Evolutionary conservation across 1,284 basidiomycete genomes (phyloP), one percentile per base, ranked within the genome.

Genomic region (Fistulinella cinereoalba): DNA sequence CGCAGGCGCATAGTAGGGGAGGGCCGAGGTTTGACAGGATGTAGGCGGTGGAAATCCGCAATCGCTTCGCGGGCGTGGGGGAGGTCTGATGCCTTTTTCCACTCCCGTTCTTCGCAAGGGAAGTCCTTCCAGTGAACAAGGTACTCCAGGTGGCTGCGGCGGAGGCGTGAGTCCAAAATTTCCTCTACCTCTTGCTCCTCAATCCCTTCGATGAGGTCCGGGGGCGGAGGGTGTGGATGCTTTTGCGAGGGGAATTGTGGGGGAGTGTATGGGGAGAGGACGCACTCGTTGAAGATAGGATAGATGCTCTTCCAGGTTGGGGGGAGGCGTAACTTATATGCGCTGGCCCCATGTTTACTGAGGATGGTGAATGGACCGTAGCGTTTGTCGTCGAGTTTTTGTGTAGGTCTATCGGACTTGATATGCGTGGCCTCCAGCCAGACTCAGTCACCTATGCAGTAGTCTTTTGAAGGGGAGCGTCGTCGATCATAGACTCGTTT

Each of bases 301-400:
- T 60, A 47, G 1, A 61, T 49, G 6, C 34, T 9, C 2, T 39
- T 37, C 54, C 56, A 57, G 0, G 44, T 47, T 0, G 2, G 0
- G 0, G 55, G 56, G 0, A 65, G 37, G 1, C 22, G 10, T 0
- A 64, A 29, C n/a, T 49, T 44, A 16, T 41, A 62, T 0, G 54
- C 47, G 3, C 44, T 37, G 1, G 33, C 19, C 0, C 58, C 55
- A 15, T 56, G 46, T 13, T 56, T 56, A 10, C 42, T 39, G 0
- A 61, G 22, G 4, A 62, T 52, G 1, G 42, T 43, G 22, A 63
- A 63, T 0, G 50, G 58, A 1, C 56, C 50, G n/a, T 46, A 56
- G 25, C 19, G 19, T 3, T 46, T 46, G 8, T 54, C 19, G 21
- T 48, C 46, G 0, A 53, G 41, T 21, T 50, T 63, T 8, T 57